Evolutionary conservation across 805 yeast genomes (phyloP).

Genomic region (Wickerhamiella slavikovae): DNA sequence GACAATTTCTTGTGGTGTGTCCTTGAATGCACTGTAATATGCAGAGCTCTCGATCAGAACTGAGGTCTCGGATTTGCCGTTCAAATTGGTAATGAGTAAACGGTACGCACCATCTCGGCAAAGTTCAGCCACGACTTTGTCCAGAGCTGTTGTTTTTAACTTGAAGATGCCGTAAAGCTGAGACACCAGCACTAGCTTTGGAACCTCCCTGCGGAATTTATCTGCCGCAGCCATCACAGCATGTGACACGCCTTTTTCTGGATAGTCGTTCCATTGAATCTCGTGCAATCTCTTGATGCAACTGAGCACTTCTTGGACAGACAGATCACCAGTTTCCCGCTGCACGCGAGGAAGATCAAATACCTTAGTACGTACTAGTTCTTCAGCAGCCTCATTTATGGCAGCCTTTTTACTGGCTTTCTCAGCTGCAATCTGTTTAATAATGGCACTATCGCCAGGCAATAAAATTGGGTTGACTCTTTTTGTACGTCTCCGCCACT

Average conservation of each 20-base stretch:
- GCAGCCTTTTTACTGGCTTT: slow-evolving; percentile 5
- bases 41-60: slow-evolving; percentile 13
- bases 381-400: too few relatives aligned
- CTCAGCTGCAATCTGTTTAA: slow-evolving; percentile 12
- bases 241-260: slow-evolving; percentile 14
- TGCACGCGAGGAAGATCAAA: slow-evolving; percentile 7
- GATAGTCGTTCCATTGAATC: slow-evolving; percentile 14
- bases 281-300: not conserved
- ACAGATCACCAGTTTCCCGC: slow-evolving; percentile 7
- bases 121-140: slow-evolving; percentile 14
- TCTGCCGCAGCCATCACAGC: slow-evolving; percentile 12
- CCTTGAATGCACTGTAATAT: slow-evolving; percentile 7
- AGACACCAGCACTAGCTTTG: slow-evolving; percentile 16
- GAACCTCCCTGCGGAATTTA: slow-evolving; percentile 13
- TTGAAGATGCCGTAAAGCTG: slow-evolving; percentile 20
- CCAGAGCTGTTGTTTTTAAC: slow-evolving; percentile 18
- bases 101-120: slow-evolving; percentile 13
- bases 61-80: slow-evolving; percentile 16
- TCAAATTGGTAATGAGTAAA: slow-evolving; percentile 13
- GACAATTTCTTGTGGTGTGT: slow-evolving; percentile 1
- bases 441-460: slow-evolving; percentile 10
- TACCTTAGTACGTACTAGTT: too few relatives aligned
- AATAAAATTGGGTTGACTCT: slow-evolving; percentile 7
- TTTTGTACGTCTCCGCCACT: slow-evolving; percentile 3
- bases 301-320: slow-evolving; percentile 8